A percentile compares a stretch with the other conserved stretches of the same genome.
These are phyloP conservation scores for Middelhovenomyces tepae DNA, from an alignment of 805 yeast species.

Conservation along the genomic window DNA sequence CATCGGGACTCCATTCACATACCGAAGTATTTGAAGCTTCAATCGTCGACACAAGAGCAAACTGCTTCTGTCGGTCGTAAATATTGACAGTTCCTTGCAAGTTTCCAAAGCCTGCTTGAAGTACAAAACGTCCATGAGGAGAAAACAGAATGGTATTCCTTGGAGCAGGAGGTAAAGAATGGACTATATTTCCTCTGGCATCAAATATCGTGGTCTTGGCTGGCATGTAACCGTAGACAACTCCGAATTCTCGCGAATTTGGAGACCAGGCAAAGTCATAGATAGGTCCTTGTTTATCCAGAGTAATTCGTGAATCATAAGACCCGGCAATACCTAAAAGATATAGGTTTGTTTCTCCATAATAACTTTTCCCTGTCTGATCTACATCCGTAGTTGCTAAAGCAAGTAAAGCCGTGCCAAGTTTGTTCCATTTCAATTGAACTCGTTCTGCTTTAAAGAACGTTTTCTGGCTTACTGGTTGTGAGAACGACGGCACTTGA, in stretches of 20 bases:
- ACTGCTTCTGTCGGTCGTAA: conserved; percentile 83
- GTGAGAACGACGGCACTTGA: conserved; percentile 63
- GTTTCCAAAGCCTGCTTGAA: conserved; percentile 97
- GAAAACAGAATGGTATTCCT: conserved; percentile 86
- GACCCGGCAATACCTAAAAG: conserved; percentile 87
- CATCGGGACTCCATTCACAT: conserved; percentile 97
- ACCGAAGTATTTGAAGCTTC: conserved; percentile 94
- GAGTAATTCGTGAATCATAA: conserved; percentile 77
- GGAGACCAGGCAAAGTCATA: conserved; percentile 98
- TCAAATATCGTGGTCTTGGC: conserved; percentile 91
- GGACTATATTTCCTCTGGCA: conserved; percentile 81
- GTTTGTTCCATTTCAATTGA: conserved; percentile 82
- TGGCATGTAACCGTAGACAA: conserved; percentile 96
- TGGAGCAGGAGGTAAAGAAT: conserved; percentile 75
- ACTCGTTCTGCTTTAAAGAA: conserved; percentile 96
- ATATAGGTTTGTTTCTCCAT: conserved; percentile 92
- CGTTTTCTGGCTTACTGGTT: conserved; percentile 75
- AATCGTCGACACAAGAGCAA: conserved; percentile 67
- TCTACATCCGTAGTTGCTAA: conserved; percentile 95
- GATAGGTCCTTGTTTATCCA: conserved; percentile 91
- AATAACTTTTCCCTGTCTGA: conserved; percentile 84
- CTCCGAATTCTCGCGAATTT: conserved; percentile 92
- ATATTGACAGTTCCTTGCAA: conserved; percentile 94
- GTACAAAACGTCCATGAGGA: conserved; percentile 84
- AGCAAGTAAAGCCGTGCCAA: conserved; percentile 91